Base-by-base conservation (phyloP, 2,329 filamentous ascomycete species). In the Graphilbum sp. region DNA sequence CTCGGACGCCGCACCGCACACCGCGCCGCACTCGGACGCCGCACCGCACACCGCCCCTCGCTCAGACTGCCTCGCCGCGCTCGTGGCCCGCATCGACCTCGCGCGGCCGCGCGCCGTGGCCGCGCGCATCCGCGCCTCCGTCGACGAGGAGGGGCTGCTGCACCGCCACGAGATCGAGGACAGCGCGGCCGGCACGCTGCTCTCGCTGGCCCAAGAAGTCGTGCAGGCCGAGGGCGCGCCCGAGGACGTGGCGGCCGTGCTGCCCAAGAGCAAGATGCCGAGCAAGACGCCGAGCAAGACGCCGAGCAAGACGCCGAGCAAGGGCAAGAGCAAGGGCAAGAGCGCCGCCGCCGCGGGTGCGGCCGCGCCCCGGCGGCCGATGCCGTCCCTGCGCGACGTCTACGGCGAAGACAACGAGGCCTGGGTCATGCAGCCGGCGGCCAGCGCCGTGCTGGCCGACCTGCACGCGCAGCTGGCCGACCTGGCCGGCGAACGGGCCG, bases 141-240 rank as follows among this genome's bases (percentile, higher is more conserved):
- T 98, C 41, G 90, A 98, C 50, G 90, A 96, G 58, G 87, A 95
- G 45, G 84, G 86, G 0, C 62, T 96, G n/a, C 66, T 76, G 15
- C 75, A 83, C 46, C 78, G 83, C 49, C 87, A 95, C 49, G 72
- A 79, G 27, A 67, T 79, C 1, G 76, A 90, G 47, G 77, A 88
- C 43, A 74, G 69, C 37, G 75, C 83, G 45, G 75, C 76, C 1
- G 72, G 67, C 17, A 72, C 79, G 43, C 75, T 90, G 49, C 71
- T 82, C 19, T 71, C 72, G 2, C 63, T 93, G 35, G 84, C 84
- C 6, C 72, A 86, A 52, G 69, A 79, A 40, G 70, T 88, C 11
- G 65, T 84, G 17, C 63, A 66, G 20, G 67, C 69, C 24, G 79
- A 86, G 53, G 80, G 75, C 4, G 2, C 66, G 24, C 75, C 77